Evolutionary conservation across 164 flowering plant genomes (phyloP).

Genomic region (Stephania japonica): DNA sequence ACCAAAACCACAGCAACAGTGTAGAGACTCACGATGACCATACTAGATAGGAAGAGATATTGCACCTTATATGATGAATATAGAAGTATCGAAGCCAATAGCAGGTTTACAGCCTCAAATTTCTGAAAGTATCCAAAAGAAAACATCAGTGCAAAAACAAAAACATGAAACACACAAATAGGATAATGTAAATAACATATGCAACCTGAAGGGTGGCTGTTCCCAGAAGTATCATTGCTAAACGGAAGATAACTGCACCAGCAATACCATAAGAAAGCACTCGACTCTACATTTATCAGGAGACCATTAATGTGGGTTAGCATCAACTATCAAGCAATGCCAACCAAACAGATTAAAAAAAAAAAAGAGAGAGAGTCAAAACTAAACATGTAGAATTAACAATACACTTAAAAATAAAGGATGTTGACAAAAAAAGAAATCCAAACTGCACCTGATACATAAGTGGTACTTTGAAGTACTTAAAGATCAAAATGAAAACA

Average conservation of each 20-base stretch:
- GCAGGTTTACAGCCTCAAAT: slow-evolving; percentile 81
- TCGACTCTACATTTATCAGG: slow-evolving; percentile 43
- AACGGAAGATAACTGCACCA: slow-evolving; percentile 86
- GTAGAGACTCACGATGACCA: neutral
- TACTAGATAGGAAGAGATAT: slow-evolving; percentile 14
- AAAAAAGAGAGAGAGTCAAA: neutral
- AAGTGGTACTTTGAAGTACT: slow-evolving; percentile 86
- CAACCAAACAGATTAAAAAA: neutral
- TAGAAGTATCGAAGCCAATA: slow-evolving; percentile 73
- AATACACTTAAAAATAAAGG: neutral
- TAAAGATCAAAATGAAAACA: slow-evolving; percentile 88
- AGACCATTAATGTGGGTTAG: slow-evolving; percentile 8
- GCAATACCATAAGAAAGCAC: slow-evolving; percentile 96
- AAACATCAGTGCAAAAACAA: slow-evolving; percentile 13
- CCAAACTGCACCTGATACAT: slow-evolving; percentile 57
- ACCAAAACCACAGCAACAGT: neutral
- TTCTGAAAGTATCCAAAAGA: slow-evolving; percentile 40
- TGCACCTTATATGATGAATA: slow-evolving; percentile 84
- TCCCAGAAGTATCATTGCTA: slow-evolving; percentile 80
- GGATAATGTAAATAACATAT: slow-evolving; percentile 1
- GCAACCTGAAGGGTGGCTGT: slow-evolving; percentile 84
- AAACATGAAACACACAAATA: slow-evolving; percentile 3
- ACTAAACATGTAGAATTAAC: neutral
- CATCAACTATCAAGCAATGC: neutral
- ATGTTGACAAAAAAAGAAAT: neutral